Conservation (phyloP, 2,329 filamentous ascomycete genomes). For the Fusarium scirpi region DNA sequence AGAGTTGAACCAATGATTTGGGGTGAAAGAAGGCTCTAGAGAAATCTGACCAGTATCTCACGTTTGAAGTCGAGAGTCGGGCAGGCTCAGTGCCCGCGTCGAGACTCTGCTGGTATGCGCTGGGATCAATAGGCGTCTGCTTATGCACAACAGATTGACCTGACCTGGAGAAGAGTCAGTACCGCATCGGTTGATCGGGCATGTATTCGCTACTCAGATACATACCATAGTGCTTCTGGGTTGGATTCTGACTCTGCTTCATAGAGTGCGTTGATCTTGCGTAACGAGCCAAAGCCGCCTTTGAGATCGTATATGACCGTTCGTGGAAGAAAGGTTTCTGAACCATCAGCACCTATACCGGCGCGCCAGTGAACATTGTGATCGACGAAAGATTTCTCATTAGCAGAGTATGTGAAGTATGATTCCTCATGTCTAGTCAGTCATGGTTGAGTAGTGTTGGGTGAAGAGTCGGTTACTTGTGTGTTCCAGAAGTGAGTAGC, state of each 20-base stretch:
- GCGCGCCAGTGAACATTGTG: conserved; percentile 85
- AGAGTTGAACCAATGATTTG: conserved; percentile 84
- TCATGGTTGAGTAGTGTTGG: not conserved
- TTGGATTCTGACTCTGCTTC: conserved; percentile 62
- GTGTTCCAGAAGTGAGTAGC: conserved; percentile 98
- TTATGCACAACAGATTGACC: conserved; percentile 76
- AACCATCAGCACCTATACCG: conserved; percentile 83
- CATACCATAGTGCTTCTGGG: conserved; percentile 52
- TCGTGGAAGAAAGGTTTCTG: conserved; percentile 91
- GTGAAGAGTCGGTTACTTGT: conserved; percentile 67
- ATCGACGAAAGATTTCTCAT: conserved; percentile 51
- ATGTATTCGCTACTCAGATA: not conserved
- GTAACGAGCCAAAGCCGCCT: conserved; percentile 88
- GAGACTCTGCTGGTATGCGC: conserved; percentile 82
- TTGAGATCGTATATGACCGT: conserved; percentile 96
- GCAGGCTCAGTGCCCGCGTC: conserved; percentile 77
- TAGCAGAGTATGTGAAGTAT: conserved; percentile 87
- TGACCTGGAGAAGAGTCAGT: conserved; percentile 61
- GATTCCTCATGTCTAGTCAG: conserved; percentile 74
- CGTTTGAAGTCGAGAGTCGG: conserved; percentile 73
- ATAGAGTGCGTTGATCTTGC: conserved; percentile 90
- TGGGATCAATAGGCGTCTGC: conserved; percentile 74
- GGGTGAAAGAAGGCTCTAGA: conserved; percentile 94
- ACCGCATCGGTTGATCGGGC: not conserved
- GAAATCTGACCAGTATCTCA: conserved; percentile 98